These are phyloP conservation scores for Gynochthodes officinalis DNA, from an alignment of 257 asterid species.

Conservation along the genomic window DNA sequence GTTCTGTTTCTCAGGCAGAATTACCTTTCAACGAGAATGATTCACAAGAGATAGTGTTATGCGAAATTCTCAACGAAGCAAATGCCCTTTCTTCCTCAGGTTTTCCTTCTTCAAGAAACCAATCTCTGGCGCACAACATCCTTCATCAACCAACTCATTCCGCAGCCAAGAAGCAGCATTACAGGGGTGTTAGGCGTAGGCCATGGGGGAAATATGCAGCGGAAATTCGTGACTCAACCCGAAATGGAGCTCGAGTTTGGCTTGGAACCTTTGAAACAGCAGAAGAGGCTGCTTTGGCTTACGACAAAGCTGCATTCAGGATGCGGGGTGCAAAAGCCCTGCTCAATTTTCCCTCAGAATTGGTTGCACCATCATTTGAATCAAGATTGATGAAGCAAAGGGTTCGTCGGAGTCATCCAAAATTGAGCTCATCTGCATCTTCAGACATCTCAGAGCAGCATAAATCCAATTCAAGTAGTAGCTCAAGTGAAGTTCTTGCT, in stretches of 20 bases:
- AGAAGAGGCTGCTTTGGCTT: conserved; percentile 67
- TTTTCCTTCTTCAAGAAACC: conserved; percentile 21
- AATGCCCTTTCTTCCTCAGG: conserved; percentile 19
- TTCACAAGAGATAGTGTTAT: conserved; percentile 55
- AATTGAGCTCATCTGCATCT: background rate
- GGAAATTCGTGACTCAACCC: conserved; percentile 55
- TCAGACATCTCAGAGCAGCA: background rate
- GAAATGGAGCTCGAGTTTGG: conserved; percentile 54
- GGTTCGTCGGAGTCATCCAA: background rate
- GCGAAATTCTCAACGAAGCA: conserved; percentile 55
- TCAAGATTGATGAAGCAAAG: background rate
- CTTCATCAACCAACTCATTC: conserved; percentile 29
- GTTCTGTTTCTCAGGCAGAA: conserved; percentile 17
- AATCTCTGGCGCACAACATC: conserved; percentile 2
- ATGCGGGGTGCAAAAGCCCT: conserved; percentile 66
- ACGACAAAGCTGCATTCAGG: conserved; percentile 56
- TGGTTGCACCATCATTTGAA: conserved; percentile 21
- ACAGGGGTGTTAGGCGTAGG: conserved; percentile 62
- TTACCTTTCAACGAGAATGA: conserved; percentile 63
- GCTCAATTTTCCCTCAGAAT: conserved; percentile 52
- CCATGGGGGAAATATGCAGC: conserved; percentile 75
- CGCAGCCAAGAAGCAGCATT: conserved; percentile 39
- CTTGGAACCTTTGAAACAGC: conserved; percentile 63
- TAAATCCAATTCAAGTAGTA: background rate
- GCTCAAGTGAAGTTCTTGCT: conserved; percentile 7